phyloP scores from a whole-genome alignment of 2,329 filamentous ascomycete genomes.

The Epichloe scottii region DNA sequence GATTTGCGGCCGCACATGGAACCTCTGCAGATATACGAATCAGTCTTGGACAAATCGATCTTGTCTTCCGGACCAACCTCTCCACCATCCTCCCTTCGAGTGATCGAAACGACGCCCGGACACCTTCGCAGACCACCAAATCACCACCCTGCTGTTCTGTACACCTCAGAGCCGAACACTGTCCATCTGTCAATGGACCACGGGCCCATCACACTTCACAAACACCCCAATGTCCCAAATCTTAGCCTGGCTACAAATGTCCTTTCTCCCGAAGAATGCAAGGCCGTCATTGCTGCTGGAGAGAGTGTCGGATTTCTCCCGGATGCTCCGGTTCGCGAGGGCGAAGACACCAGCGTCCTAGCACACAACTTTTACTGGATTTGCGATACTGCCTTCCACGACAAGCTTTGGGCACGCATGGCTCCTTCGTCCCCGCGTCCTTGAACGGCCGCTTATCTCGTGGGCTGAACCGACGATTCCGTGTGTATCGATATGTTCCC shows the following conservation, averaged over 20 bases:
- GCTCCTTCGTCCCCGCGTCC: slow-evolving; percentile 41
- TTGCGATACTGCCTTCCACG: slow-evolving; percentile 48
- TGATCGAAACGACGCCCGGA: slow-evolving; percentile 51
- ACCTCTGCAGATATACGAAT: slow-evolving; percentile 37
- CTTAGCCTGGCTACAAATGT: slow-evolving; percentile 48
- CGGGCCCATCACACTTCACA: slow-evolving; percentile 38
- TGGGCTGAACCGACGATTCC: slow-evolving; percentile 56
- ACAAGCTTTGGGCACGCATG: slow-evolving; percentile 50
- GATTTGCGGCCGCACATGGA: slow-evolving; percentile 35
- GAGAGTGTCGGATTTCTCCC: slow-evolving; percentile 55
- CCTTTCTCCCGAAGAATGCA: slow-evolving; percentile 49
- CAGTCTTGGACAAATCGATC: slow-evolving; percentile 45
- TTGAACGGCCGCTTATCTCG: slow-evolving; percentile 45
- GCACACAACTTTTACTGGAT: slow-evolving; percentile 69
- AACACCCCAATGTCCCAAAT: slow-evolving; percentile 50
- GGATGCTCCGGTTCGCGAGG: slow-evolving; percentile 54
- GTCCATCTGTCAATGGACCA: slow-evolving; percentile 34
- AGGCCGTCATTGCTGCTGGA: slow-evolving; percentile 51
- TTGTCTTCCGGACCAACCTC: slow-evolving; percentile 26
- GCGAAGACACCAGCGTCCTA: slow-evolving; percentile 50
- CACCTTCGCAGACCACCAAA: slow-evolving; percentile 54
- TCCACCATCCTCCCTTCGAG: slow-evolving; percentile 25
- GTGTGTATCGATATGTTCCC: slow-evolving; percentile 60
- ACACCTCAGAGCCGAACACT: slow-evolving; percentile 45
- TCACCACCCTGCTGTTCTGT: slow-evolving; percentile 52